phyloP scores from a whole-genome alignment of 2,329 filamentous ascomycete genomes.

The Dissoconium aciculare region DNA sequence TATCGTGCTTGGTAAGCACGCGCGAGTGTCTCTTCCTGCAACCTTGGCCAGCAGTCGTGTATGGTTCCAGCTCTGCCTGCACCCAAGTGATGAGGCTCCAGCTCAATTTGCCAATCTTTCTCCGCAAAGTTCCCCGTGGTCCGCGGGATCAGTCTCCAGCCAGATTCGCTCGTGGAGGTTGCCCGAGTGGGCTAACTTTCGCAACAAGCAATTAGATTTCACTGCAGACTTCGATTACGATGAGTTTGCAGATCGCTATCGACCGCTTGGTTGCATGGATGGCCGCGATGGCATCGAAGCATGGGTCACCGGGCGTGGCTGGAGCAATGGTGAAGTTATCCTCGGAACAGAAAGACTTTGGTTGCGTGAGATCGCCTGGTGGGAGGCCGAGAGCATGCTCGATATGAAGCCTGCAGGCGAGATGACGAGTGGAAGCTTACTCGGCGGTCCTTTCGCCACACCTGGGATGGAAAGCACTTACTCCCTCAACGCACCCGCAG shows the following conservation, averaged over 20 bases:
- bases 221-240: conserved; percentile 92
- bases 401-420: conserved; percentile 59
- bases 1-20: conserved; percentile 63
- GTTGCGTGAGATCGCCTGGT: conserved; percentile 91
- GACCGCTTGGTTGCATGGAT: conserved; percentile 69
- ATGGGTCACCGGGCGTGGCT: conserved; percentile 87
- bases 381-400: conserved; percentile 93
- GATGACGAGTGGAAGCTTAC: conserved; percentile 21
- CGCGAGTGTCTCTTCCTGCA: conserved; percentile 61
- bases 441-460: conserved; percentile 38
- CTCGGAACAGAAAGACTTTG: conserved; percentile 83
- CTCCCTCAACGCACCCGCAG: conserved; percentile 41
- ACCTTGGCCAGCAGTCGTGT: conserved; percentile 71
- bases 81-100: conserved; percentile 78
- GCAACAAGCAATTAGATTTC: conserved; percentile 83
- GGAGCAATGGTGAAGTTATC: conserved; percentile 95
- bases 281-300: conserved; percentile 85
- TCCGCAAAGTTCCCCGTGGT: conserved; percentile 72
- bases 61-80: conserved; percentile 87
- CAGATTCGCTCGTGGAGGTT: conserved; percentile 88
- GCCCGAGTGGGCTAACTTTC: conserved; percentile 89
- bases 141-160: conserved; percentile 77
- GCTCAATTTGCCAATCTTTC: conserved; percentile 57
- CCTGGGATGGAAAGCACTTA: conserved; percentile 58
- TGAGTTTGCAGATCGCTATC: conserved; percentile 76